Base-by-base conservation (phyloP, 345 rosid species). In the Durio zibethinus region DNA sequence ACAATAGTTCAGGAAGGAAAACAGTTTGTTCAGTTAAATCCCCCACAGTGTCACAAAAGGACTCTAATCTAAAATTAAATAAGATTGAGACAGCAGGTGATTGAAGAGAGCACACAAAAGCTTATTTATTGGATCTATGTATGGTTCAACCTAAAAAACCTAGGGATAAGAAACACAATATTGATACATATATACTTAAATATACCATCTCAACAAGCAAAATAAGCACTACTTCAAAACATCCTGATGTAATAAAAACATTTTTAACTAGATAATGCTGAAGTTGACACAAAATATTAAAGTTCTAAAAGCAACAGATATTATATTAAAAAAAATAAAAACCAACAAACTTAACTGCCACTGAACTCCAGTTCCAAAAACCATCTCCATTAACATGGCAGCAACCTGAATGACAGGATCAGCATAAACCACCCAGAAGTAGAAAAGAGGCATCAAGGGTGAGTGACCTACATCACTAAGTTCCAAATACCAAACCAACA, bases 291-390 rank as follows among this genome's bases (percentile, higher is more conserved):
- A 78, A 78, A 80, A 65, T 62, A 67, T 20, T 77, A 82, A 54
- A 77, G 72, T 73, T 82, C 84, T 67, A 74, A 75, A 71, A 56
- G 70, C 72, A 79, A 77, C 29, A 18, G n/a, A 29, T 20, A 48
- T 70, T 36, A 71, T 74, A 75, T 64, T 52, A 82, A 82, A 80
- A 85, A 66, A 1, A 33, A 57, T 78, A 80, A 87, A 78, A 86
- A 76, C 84, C 84, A 83, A 83, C 87, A 84, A 80, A 89, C 89
- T 89, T 89, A 87, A 90, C 91, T 89, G 89, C 89, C 84, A 86
- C 75, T 50, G 84, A 77, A 85, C 84, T 84, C 75, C 83, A 74
- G 84, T 86, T 82, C 85, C 52, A 78, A 81, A 83, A 84, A 85
- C 83, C 85, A 82, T 84, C 88, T 82, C 80, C 88, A 74, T 82